A percentile compares a stretch with the other conserved stretches of the same genome.
These are phyloP conservation scores for Microthlaspi erraticum DNA, from an alignment of 345 rosid genomes.

Conservation along the genomic window DNA sequence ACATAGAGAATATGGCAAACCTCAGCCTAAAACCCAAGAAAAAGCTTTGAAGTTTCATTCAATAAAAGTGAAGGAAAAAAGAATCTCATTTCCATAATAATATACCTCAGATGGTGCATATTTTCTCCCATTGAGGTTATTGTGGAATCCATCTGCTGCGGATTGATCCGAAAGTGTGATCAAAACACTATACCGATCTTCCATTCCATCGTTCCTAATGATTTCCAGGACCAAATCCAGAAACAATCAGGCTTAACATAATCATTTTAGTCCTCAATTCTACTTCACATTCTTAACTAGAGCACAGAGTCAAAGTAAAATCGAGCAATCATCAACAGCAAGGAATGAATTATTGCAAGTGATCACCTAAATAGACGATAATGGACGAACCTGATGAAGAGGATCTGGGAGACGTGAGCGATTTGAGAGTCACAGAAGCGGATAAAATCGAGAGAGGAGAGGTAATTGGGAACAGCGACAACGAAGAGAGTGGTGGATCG, in stretches of 20 bases:
- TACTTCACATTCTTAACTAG: background rate
- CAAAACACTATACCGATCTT: slow-evolving; percentile 85
- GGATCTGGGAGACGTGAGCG: slow-evolving; percentile 56
- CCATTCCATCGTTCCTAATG: slow-evolving; percentile 85
- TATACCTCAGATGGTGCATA: slow-evolving; percentile 84
- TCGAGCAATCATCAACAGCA: background rate
- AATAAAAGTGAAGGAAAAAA: background rate
- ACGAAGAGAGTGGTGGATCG: slow-evolving; percentile 77
- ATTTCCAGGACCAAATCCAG: slow-evolving; percentile 2
- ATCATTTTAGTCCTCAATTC: slow-evolving; percentile 5
- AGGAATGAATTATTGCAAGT: background rate
- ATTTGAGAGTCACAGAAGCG: slow-evolving; percentile 64
- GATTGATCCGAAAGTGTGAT: slow-evolving; percentile 63
- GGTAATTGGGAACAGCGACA: slow-evolving; percentile 83
- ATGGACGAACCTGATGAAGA: slow-evolving; percentile 62
- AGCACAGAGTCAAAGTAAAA: background rate
- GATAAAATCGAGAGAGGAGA: slow-evolving; percentile 74
- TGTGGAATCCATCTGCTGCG: slow-evolving; percentile 65
- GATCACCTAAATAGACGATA: background rate
- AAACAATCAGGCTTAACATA: background rate
- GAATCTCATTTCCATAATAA: background rate
- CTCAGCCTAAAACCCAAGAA: slow-evolving; percentile 64
- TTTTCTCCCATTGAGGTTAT: slow-evolving; percentile 62
- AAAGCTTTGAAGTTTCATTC: background rate
- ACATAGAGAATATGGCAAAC: slow-evolving; percentile 76